Base-by-base conservation (phyloP, 805 yeast genomes). In the Candida nemodendra region DNA sequence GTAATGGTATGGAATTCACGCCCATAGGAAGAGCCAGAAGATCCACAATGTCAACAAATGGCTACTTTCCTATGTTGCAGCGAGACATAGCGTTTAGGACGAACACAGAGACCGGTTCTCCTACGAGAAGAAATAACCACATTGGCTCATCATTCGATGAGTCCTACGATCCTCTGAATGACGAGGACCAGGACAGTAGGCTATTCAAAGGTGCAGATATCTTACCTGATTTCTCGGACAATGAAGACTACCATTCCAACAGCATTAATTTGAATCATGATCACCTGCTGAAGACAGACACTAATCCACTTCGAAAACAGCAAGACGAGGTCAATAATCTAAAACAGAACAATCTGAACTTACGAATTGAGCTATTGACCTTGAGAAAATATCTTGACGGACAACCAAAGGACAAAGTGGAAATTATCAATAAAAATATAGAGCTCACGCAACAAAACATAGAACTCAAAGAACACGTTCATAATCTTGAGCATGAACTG, bases 341-440 rank as follows among this genome's bases (percentile, higher is more conserved):
- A 15, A 57, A 64, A 33, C 57, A 62, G 12, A 76, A 72, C 27
- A 72, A 72, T 40, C 60, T 66, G 43, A 67, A 69, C 39, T 53
- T 72, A 41, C 64, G 66, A 46, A 65, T 71, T 18, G 68, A 70
- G 46, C 52, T 72, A 26, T 61, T 65, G 9, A 64, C 72, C 0
- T 53, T 69, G 35, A 62, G 63, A 27, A 57, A 62, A 41, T 60
- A 58, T 30, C 51, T 69, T 26, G 64, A 63, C 31, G 65, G 61
- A n/a, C 57, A 71, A n/a, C 76, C 77, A 0, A 56, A 53, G 26
- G 73, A 69, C 37, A 64, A 66, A 23, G 47, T 54, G 2, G 65
- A 63, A 5, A 37, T 72, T 34, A 57, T 70, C 14, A 56, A 56
- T 35, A 58, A 61, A 30, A 70, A 69, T 34, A 53, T 66, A 13